Evolutionary conservation across 2,329 filamentous ascomycete genomes (phyloP).

Genomic region (Ascochyta pisi): DNA sequence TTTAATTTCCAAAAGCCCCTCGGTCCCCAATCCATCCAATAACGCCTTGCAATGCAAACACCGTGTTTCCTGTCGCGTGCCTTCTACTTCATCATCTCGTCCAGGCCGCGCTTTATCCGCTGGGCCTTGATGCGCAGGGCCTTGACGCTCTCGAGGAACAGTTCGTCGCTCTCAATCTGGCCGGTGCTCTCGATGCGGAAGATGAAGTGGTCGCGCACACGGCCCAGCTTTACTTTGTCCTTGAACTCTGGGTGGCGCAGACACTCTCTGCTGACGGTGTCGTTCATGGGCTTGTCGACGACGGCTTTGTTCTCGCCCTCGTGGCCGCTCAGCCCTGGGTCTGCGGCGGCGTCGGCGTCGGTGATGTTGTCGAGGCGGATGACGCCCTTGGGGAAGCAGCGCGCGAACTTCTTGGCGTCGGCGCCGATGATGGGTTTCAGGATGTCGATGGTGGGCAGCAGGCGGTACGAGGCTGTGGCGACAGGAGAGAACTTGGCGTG

Average conservation of each 20-base stretch:
- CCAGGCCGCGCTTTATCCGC: conserved; percentile 73
- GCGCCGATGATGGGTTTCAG: conserved; percentile 80
- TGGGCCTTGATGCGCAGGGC: conserved; percentile 85
- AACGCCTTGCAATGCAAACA: conserved; percentile 37
- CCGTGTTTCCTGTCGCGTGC: conserved; percentile 8
- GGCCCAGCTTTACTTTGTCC: conserved; percentile 91
- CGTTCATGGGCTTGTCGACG: conserved; percentile 85
- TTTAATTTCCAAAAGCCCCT: conserved; percentile 15
- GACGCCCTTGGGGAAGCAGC: conserved; percentile 89
- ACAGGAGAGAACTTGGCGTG: conserved; percentile 98
- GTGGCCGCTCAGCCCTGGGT: conserved; percentile 73
- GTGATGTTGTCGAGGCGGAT: conserved; percentile 80
- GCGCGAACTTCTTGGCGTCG: conserved; percentile 87
- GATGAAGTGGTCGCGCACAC: conserved; percentile 94
- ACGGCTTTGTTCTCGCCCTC: conserved; percentile 87
- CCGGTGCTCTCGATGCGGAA: conserved; percentile 94
- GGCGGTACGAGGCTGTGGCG: conserved; percentile 89
- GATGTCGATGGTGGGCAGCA: conserved; percentile 89
- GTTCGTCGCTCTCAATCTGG: conserved; percentile 90
- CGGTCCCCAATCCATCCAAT: conserved; percentile 13
- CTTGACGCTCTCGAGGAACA: conserved; percentile 90
- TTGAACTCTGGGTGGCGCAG: conserved; percentile 91
- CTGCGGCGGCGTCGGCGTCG: conserved; percentile 65
- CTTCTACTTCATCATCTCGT: conserved; percentile 45
- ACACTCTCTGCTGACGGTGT: conserved; percentile 93